Base-by-base conservation (phyloP, 2,329 filamentous ascomycete genomes). In the Hymenoscyphus repandus region DNA sequence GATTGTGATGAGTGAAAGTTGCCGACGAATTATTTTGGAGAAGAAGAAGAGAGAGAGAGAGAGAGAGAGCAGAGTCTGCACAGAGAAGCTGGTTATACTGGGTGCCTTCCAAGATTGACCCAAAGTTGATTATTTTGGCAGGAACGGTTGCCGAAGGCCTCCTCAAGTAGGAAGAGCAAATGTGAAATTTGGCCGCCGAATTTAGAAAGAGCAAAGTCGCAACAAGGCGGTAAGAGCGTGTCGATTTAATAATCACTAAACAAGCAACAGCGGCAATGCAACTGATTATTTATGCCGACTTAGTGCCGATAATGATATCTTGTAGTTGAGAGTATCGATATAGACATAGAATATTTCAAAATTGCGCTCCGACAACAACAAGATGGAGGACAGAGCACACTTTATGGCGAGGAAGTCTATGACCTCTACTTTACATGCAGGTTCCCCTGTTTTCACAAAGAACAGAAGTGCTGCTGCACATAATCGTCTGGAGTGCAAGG, bases 1-100 rank as follows among this genome's bases (percentile, higher is more conserved):
- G 58, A 59, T 58, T 61, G 61, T 57, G 59, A 63, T 57, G 50
- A 57, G 54, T 58, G 50, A 53, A 57, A 47, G 42, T 34, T 46
- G 51, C 40, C 47, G 46, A 51, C 44, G 45, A 47, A 22, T 40
- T 5, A 22, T 32, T 22, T 38, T 17, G 31, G 31, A 33, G 44
- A 56, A 46, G 55, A 51, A 46, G 45, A 43, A 39, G 45, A 45
- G 18, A 38, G 47, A 31, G 38, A 34, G 33, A 31, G 41, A 31
- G 10, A 22, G 15, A 46, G 38, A 37, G 38, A 45, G 43, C 31
- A 18, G 17, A 20, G 46, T 15, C 13, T 18, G 11, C n/a, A 34
- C 40, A 45, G 34, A 34, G 45, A 17, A 33, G 20, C 17, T 30
- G 43, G 37, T 27, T 18, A 15, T 13, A 17, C 22, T 48, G 12